Percentiles rank a stretch among this genome's conserved stretches.
These are phyloP conservation scores for Agrocybe pediades DNA, from an alignment of 768 basidiomycete species.

Conservation along the genomic window DNA sequence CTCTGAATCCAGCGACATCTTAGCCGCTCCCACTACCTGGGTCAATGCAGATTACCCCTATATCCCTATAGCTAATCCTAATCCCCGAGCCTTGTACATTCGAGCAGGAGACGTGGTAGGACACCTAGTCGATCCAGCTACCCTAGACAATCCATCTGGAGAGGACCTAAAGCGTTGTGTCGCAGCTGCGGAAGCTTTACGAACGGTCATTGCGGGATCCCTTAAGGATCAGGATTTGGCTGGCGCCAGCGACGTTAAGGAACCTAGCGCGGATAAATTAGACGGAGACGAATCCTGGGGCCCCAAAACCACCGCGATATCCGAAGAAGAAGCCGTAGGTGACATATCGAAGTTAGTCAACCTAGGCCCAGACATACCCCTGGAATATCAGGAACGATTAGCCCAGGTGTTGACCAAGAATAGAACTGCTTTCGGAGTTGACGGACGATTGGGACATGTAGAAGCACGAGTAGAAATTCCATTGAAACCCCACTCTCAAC, in stretches of 20 bases:
- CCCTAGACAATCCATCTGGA: conserved; percentile 1
- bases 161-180: not conserved
- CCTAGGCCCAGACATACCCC: conserved; percentile 4
- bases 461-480: conserved; percentile 2
- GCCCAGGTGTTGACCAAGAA: not conserved
- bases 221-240: conserved; percentile 6
- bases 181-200: conserved; percentile 1
- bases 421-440: conserved; percentile 5
- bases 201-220: conserved; percentile 3
- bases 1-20: not conserved
- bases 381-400: not conserved
- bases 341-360: conserved; percentile 1
- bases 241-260: not conserved
- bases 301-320: conserved; percentile 4
- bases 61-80: conserved; percentile 11
- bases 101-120: conserved; percentile 13
- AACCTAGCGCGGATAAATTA: not conserved
- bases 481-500: conserved; percentile 20
- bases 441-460: conserved; percentile 1
- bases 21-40: conserved; percentile 11
- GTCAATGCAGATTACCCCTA: not conserved
- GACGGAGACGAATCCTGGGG: conserved; percentile 10
- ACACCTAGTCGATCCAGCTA: conserved; percentile 1
- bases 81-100: conserved; percentile 3
- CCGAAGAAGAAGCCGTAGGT: not conserved